Evolutionary conservation across 1,139 yeast species (phyloP).

Genomic region (Chernovozyma sophiae-reginae): DNA sequence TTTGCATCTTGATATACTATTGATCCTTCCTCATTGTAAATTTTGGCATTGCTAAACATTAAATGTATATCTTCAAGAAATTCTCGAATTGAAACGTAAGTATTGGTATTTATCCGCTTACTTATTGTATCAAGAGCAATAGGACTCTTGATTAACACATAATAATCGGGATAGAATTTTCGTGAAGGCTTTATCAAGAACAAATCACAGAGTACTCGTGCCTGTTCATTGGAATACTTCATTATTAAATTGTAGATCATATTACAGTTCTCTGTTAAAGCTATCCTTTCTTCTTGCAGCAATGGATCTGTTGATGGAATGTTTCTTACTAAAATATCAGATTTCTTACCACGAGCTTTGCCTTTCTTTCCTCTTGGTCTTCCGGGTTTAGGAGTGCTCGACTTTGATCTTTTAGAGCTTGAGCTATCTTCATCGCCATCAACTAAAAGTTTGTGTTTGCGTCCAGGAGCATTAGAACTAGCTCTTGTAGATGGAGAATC

Average conservation of each 20-base stretch:
- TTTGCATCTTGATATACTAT: conserved; percentile 76
- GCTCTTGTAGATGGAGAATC: not conserved
- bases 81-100: conserved; percentile 55
- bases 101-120: conserved; percentile 51
- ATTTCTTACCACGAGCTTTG: conserved; percentile 18
- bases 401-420: conserved; percentile 25
- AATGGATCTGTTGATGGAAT: conserved; percentile 40
- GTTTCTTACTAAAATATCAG: conserved; percentile 29
- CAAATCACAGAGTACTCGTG: conserved; percentile 49
- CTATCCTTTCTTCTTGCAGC: conserved; percentile 37
- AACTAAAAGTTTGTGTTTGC: conserved; percentile 4
- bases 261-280: conserved; percentile 38
- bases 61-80: conserved; percentile 68
- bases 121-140: conserved; percentile 69
- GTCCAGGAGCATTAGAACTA: conserved; percentile 3
- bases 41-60: conserved; percentile 79
- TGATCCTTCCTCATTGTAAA: conserved; percentile 90
- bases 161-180: conserved; percentile 81
- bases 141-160: conserved; percentile 73
- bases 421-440: conserved; percentile 12
- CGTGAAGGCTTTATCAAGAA: conserved; percentile 69
- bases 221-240: conserved; percentile 41
- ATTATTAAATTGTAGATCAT: conserved; percentile 43
- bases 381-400: conserved; percentile 25
- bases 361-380: conserved; percentile 19